A percentile compares a stretch with the other conserved stretches of the same genome.
Conservation (phyloP, 2,329 filamentous ascomycete species). For the Emmonsiellopsis sp. region DNA sequence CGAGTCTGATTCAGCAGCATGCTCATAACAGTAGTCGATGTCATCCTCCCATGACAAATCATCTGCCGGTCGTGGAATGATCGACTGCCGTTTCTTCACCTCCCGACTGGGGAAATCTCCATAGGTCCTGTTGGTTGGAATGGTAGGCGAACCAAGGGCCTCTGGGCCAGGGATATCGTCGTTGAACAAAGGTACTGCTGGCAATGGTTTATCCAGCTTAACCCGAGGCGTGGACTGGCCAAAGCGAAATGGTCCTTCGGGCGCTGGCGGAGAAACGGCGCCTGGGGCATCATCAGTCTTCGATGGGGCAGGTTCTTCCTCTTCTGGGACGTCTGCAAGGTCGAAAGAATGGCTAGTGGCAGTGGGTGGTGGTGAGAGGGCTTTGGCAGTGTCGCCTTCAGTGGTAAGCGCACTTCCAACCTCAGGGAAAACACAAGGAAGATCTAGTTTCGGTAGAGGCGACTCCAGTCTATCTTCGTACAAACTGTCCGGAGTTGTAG, state of each 20-base stretch:
- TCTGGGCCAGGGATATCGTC: constrained; percentile 17
- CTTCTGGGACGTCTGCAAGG: constrained; percentile 38
- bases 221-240: background rate
- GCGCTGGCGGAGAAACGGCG: constrained; percentile 12
- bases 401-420: constrained; percentile 34
- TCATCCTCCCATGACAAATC: constrained; percentile 50
- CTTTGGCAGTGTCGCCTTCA: constrained; percentile 30
- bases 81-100: background rate
- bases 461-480: constrained; percentile 17
- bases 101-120: constrained; percentile 10
- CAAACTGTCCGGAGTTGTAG: constrained; percentile 24
- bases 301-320: constrained; percentile 30
- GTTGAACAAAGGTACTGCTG: background rate
- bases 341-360: constrained; percentile 32
- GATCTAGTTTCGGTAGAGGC: constrained; percentile 14
- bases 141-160: constrained; percentile 35
- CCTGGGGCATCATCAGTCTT: constrained; percentile 23
- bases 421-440: constrained; percentile 23
- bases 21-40: constrained; percentile 54
- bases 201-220: background rate
- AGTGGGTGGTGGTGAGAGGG: constrained; percentile 32
- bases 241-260: constrained; percentile 11
- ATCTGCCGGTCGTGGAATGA: background rate
- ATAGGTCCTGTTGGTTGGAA: constrained; percentile 15
- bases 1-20: constrained; percentile 51